Evolutionary conservation across 805 yeast species (phyloP).

Genomic region (Monosporozyma servazzii): DNA sequence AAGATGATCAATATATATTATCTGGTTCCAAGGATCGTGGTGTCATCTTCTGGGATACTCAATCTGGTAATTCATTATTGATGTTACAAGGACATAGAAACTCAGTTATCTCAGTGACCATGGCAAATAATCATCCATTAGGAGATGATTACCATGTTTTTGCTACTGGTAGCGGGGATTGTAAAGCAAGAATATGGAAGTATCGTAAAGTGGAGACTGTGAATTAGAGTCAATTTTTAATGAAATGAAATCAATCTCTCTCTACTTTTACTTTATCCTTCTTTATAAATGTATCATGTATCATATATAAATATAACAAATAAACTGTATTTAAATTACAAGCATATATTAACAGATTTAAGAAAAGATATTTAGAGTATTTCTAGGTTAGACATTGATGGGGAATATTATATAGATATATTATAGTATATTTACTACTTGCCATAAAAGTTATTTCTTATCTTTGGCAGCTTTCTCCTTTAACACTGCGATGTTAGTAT

Average conservation of each 20-base stretch:
- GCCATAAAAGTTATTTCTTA: neutral
- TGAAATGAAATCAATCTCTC: neutral
- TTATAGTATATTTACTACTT: neutral
- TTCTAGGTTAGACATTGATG: neutral
- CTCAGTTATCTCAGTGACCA: constrained; percentile 90
- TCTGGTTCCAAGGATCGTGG: constrained; percentile 97
- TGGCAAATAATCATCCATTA: constrained; percentile 63
- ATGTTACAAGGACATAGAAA: constrained; percentile 97
- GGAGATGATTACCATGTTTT: constrained; percentile 61
- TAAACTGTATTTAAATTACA: neutral
- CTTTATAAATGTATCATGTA: neutral
- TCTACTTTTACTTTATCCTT: neutral
- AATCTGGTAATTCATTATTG: constrained; percentile 80
- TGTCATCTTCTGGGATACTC: constrained; percentile 92
- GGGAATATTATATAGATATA: neutral
- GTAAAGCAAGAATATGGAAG: constrained; percentile 94
- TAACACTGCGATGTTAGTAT: constrained; percentile 10
- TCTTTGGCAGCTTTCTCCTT: neutral
- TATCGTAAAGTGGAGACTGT: constrained; percentile 37
- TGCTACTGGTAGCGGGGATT: constrained; percentile 97
- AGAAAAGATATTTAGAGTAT: neutral
- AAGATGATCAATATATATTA: constrained; percentile 81
- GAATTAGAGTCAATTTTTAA: neutral
- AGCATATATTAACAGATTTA: neutral
- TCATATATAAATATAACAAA: neutral